Evolutionary conservation across 768 basidiomycete species (phyloP).

Genomic region (Postia placenta): DNA sequence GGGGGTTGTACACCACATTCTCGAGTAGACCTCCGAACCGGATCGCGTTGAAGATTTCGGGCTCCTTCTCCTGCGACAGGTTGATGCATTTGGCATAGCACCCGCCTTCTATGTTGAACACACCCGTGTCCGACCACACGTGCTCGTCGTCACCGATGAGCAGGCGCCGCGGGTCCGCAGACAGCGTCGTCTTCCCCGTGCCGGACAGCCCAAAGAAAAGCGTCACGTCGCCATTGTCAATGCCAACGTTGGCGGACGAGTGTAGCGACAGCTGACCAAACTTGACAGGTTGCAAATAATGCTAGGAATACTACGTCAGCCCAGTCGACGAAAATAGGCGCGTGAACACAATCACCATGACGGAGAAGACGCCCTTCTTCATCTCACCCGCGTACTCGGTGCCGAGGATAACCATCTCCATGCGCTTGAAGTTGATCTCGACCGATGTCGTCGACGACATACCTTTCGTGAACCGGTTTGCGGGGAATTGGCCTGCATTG

Average conservation of each 20-base stretch:
- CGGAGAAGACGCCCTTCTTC: slow-evolving; percentile 99
- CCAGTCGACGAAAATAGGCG: background rate
- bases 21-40: slow-evolving; percentile 95
- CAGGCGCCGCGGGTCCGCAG: slow-evolving; percentile 88
- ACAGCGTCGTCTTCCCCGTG: slow-evolving; percentile 98
- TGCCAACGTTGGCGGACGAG: slow-evolving; percentile 96
- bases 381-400: slow-evolving; percentile 99
- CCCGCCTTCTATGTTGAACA: slow-evolving; percentile 99
- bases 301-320: slow-evolving; percentile 36
- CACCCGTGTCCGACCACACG: slow-evolving; percentile 97
- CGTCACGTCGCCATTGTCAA: slow-evolving; percentile 84
- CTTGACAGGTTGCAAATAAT: slow-evolving; percentile 98
- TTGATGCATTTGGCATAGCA: slow-evolving; percentile 99
- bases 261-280: slow-evolving; percentile 97
- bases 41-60: slow-evolving; percentile 95
- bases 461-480: slow-evolving; percentile 99
- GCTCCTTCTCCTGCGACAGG: slow-evolving; percentile 95
- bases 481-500: slow-evolving; percentile 99
- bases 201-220: slow-evolving; percentile 99
- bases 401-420: slow-evolving; percentile 99
- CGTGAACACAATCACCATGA: slow-evolving; percentile 57
- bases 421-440: slow-evolving; percentile 99
- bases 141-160: slow-evolving; percentile 99
- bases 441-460: slow-evolving; percentile 99
- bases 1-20: slow-evolving; percentile 95